A percentile compares a stretch with the other conserved stretches of the same genome.
Conservation (phyloP, 2,329 filamentous ascomycete species). For the Claviceps purpurea region DNA sequence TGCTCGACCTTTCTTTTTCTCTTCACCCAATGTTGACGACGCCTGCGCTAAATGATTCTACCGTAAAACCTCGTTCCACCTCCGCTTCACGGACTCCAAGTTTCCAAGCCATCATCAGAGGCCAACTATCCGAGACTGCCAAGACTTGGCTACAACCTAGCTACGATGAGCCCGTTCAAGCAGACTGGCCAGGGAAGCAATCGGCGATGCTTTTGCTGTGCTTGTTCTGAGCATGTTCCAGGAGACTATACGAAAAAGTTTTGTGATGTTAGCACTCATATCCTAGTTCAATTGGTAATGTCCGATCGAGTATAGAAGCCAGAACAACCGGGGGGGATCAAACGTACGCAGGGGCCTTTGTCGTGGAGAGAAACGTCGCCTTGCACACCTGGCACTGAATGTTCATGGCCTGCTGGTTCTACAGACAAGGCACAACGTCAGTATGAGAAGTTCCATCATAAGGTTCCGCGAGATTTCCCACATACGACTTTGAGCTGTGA, state of each 20-base stretch:
- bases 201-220: constrained; percentile 59
- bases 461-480: constrained; percentile 10
- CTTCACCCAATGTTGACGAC: constrained; percentile 1
- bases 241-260: constrained; percentile 32
- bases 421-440: not conserved
- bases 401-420: constrained; percentile 62
- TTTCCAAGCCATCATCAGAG: no score
- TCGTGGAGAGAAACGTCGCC: constrained; percentile 67
- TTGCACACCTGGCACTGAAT: constrained; percentile 70
- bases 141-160: not conserved
- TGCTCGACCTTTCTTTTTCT: not conserved
- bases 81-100: not conserved
- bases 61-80: constrained; percentile 1
- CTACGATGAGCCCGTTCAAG: not conserved
- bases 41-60: constrained; percentile 5
- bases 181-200: constrained; percentile 48
- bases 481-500: constrained; percentile 56
- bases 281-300: not conserved
- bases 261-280: not conserved
- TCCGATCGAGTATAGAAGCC: not conserved
- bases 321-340: not conserved
- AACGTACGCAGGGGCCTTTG: constrained; percentile 54
- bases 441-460: not conserved
- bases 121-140: not conserved
- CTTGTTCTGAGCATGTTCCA: constrained; percentile 62